phyloP scores from a whole-genome alignment of 1,284 basidiomycete genomes.

The Sphagnurus paluster region DNA sequence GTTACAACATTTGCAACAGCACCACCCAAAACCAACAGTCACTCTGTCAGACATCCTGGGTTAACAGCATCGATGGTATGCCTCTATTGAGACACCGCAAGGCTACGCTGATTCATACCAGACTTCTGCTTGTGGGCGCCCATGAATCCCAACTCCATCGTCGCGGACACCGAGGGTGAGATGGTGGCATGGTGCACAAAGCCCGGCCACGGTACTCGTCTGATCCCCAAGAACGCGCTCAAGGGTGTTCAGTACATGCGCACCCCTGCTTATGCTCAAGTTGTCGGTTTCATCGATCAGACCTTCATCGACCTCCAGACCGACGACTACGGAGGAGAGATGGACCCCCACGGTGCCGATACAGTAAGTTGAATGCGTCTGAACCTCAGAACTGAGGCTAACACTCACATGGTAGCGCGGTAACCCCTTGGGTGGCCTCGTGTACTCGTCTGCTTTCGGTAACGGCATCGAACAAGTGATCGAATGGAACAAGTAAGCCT shows the following conservation, averaged over 20 bases:
- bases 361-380: too few species aligned
- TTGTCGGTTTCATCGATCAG: conserved; percentile 66
- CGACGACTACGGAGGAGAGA: conserved; percentile 63
- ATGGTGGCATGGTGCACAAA: conserved; percentile 62
- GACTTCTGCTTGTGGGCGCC: conserved; percentile 62
- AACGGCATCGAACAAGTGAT: conserved; percentile 45
- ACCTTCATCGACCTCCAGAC: conserved; percentile 49
- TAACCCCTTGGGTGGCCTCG: conserved; percentile 55
- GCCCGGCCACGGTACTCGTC: conserved; percentile 46
- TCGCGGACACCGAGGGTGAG: conserved; percentile 65
- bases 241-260: conserved; percentile 55
- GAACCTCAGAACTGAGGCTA: too few species aligned
- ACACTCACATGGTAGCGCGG: conserved; percentile 35
- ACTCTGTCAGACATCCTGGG: conserved; percentile 62
- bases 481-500: conserved; percentile 55
- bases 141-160: conserved; percentile 38
- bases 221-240: conserved; percentile 55
- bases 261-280: conserved; percentile 55
- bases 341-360: conserved; percentile 66
- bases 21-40: conserved; percentile 63
- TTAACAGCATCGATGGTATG: conserved; percentile 55
- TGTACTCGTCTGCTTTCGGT: conserved; percentile 57
- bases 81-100: too few species aligned
- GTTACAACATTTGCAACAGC: conserved; percentile 72
- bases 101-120: conserved; percentile 26